Base-by-base conservation (phyloP, 164 flowering plant species). In the Berberis thunbergii region DNA sequence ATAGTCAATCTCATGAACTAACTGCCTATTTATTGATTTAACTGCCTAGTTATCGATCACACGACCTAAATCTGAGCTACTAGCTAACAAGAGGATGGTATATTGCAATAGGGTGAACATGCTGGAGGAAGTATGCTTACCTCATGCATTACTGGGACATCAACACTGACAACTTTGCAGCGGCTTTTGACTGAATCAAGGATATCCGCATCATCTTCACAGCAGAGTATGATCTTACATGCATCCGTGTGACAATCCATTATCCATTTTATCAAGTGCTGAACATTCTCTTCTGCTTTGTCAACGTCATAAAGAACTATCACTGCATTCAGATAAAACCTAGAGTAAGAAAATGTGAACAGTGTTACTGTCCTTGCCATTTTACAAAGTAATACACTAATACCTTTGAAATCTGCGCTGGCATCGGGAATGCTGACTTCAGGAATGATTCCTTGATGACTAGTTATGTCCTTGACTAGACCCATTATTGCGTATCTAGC, bases 261-360 rank as follows among this genome's bases (percentile, higher is more conserved):
- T 39, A 81, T 79, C 94, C 90, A 87, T 73, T 85, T 87, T 61
- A 87, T 78, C 69, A 87, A 54, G 76, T 87, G 85, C 59, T 84
- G 95, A 58, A 84, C 69, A 66, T 69, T 73, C 70, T 82, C 91
- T 59, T 75, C 56, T 53, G 86, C 79, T 67, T 79, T 80, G 71
- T 83, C 91, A 38, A 81, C 85, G 42, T 81, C 87, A 68, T 82
- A 73, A 41, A 87, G 84, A 67, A 85, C 80, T 45, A 87, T 71
- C 2, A 84, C 95, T 85, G 88, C 48, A 60, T 52, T 46, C 62
- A 62, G 41, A 61, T 4, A 59, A 57, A 57, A 61, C 26, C 26
- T 26, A 26, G 26, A 26, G 26, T 26, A 26, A 26, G 26, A 26
- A 26, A 26, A 26, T 26, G 26, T 26, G 26, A 26, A 26, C 26